Conservation (phyloP, 768 basidiomycete genomes). For the Russula ochroleuca region DNA sequence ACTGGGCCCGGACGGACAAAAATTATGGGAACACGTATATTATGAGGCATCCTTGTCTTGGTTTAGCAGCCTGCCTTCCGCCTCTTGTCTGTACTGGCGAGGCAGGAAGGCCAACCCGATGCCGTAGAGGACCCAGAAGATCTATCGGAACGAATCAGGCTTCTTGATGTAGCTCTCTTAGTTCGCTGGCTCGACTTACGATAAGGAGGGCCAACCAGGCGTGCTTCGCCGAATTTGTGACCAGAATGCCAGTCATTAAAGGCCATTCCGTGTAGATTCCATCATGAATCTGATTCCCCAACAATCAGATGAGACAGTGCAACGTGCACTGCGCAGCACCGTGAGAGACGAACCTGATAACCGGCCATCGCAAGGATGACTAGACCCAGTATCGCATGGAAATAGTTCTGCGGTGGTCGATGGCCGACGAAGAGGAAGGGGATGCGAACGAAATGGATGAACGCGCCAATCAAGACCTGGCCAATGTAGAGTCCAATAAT, state of each 20-base stretch:
- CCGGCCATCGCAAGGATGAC: slow-evolving; percentile 51
- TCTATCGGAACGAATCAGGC: not conserved
- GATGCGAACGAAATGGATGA: slow-evolving; percentile 53
- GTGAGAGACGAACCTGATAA: slow-evolving; percentile 37
- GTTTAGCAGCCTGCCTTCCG: slow-evolving; percentile 9
- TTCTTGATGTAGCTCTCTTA: not conserved
- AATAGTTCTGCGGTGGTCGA: slow-evolving; percentile 40
- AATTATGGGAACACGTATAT: not conserved
- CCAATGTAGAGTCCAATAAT: slow-evolving; percentile 51
- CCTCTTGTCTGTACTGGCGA: slow-evolving; percentile 21
- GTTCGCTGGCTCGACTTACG: not conserved
- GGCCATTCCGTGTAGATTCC: slow-evolving; percentile 27
- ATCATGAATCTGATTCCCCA: slow-evolving; percentile 7
- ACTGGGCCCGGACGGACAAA: not conserved
- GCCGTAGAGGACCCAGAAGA: slow-evolving; percentile 18
- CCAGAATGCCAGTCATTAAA: slow-evolving; percentile 10
- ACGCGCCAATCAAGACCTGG: slow-evolving; percentile 45
- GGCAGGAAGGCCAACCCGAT: slow-evolving; percentile 15
- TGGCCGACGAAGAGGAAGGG: slow-evolving; percentile 36
- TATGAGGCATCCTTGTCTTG: slow-evolving; percentile 9
- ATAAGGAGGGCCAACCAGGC: slow-evolving; percentile 23
- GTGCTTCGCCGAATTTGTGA: slow-evolving; percentile 12
- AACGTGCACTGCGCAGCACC: too few species aligned
- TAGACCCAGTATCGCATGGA: slow-evolving; percentile 48
- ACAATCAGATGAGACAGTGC: not conserved